Base-by-base conservation (phyloP, 495 filamentous ascomycete genomes). In the Neurospora sp. region DNA sequence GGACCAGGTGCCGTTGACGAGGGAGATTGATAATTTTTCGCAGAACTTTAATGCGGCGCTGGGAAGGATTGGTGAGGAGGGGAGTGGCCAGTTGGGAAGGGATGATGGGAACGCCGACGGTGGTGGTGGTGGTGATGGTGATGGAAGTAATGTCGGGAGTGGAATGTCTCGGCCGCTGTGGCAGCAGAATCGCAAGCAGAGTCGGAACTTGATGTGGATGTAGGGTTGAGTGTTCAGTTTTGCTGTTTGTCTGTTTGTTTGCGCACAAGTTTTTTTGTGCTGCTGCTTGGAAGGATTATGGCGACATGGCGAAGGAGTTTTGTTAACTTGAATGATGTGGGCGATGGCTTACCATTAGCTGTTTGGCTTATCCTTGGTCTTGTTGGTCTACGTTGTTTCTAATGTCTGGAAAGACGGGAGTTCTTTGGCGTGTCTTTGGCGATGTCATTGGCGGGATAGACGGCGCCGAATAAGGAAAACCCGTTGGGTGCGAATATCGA, bases 171-270 rank as follows among this genome's bases (percentile, higher is more conserved):
- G 75, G 38, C 84, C 83, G 42, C 75, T 86, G 20, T 86, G 84
- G 84, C 84, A 86, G 78, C 84, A 86, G 78, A 83, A 85, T 69
- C 72, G 84, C 70, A 80, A 81, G 72, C 83, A 82, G 74, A 83
- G 83, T 73, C 77, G 83, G 53, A 84, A 85, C 72, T 65, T 83
- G 70, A 82, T 85, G 81, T 86, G 84, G 84, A 74, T 84, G 77
- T 85, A 75, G 83, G 65, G 44, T 47, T 18, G 42, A 35, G 72
- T 20, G 38, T 61, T 61, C 6, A 8, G 53, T 61, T 59, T 35
- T 35, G 1, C 20, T 1, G 20, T 4, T 35, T 35, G 31, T 35
- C 31, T 70, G 8, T 40, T 71, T 59, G 16, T 59, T 71, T 42
- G 35, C 35, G 35, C 35, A 6, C 35, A 37, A 0, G 35, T 45